Evolutionary conservation across 148 eudicot species (phyloP).

Genomic region (Arctostaphylos glauca): DNA sequence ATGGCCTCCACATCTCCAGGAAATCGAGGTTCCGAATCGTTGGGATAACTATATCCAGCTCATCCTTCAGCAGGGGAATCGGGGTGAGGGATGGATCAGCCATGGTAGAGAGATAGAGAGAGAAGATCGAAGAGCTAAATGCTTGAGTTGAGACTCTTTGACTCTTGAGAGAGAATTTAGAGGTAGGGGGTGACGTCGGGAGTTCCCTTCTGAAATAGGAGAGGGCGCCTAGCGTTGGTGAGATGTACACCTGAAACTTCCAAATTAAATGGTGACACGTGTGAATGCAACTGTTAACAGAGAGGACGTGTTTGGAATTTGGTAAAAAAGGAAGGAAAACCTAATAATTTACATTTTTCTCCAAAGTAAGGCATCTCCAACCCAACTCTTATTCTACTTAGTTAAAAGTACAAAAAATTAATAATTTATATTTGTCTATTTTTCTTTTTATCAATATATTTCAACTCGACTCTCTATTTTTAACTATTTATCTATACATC

Average conservation of each 20-base stretch:
- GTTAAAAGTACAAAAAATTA: too few relatives aligned
- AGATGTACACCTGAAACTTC: background rate
- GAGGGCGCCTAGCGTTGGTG: background rate
- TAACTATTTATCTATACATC: too few relatives aligned
- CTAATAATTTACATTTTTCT: too few relatives aligned
- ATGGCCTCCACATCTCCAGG: constrained; percentile 84
- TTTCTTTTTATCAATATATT: too few relatives aligned
- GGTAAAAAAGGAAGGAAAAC: background rate
- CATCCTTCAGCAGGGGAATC: constrained; percentile 57
- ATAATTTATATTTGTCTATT: too few relatives aligned
- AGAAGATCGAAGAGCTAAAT: background rate
- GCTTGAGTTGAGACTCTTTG: background rate
- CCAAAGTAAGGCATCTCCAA: too few relatives aligned
- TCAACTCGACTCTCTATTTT: too few relatives aligned
- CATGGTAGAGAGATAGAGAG: constrained; percentile 25
- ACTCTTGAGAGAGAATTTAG: background rate
- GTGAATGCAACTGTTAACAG: background rate
- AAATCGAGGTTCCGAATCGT: constrained; percentile 87
- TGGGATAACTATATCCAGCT: constrained; percentile 79
- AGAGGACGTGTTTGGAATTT: background rate
- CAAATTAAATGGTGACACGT: background rate
- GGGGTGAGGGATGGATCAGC: constrained; percentile 35
- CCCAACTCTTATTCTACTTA: too few relatives aligned
- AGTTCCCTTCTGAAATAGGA: background rate
- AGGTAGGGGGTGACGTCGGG: background rate